Evolutionary conservation across 371 early-diverging fungal species (phyloP), one percentile per base, ranked within the genome.

Genomic region (Mucor plumbeus): DNA sequence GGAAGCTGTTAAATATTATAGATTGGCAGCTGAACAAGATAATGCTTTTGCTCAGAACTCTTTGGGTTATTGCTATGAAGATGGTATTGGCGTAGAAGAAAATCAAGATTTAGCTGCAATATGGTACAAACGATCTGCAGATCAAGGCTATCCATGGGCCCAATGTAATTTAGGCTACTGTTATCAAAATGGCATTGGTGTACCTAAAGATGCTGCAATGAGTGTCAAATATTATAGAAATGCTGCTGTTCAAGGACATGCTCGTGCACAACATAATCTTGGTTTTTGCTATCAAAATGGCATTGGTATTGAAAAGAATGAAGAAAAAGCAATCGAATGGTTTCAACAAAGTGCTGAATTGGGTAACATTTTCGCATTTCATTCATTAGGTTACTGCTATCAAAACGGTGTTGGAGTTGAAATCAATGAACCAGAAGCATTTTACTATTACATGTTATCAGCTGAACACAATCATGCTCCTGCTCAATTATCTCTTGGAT

Each of bases 321-420:
- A 85, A 14, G 71, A 71, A 31, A 80, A 84, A 66, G 96, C 96
- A 7, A 82, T 91, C 60, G 70, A 78, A 69, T 92, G 89, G 91
- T 93, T 85, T 71, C 79, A 78, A 56, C 84, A 86, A 56, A 85
- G 94, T 31, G 95, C 96, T 1, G 89, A 86, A 38, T 87, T 87
- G 43, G 93, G 91, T 33, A 91, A 93, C 62, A 85, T 91, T 9
- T 88, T 92, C 65, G 96, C 94, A 4, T 87, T 88, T 60, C 93
- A 94, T 58, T 92, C 92, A 3, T 84, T 96, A 40, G 98, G 95
- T 6, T 95, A 91, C 67, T 96, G 97, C 71, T 95, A 91, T 71
- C 94, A 94, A 59, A 93, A 96, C 69, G 97, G 95, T 7, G 84
- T 92, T 53, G 95, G 95, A 13, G 90, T 93, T 73, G 43, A 56